These are phyloP conservation scores for Penicillium goetzii DNA, from an alignment of 495 filamentous ascomycete species.

Conservation along the genomic window DNA sequence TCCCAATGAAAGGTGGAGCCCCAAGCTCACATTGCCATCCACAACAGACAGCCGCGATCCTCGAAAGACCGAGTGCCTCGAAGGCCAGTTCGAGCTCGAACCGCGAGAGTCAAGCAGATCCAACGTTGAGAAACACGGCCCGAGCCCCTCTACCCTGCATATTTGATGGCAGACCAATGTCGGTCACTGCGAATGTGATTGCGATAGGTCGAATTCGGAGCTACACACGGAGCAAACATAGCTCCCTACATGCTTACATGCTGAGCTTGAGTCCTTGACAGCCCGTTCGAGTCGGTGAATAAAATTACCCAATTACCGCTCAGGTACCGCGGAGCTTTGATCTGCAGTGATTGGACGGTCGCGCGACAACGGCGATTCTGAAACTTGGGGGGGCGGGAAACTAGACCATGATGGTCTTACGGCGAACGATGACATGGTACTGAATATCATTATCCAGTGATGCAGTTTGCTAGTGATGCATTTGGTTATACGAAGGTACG, in stretches of 20 bases:
- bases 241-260: background rate
- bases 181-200: background rate
- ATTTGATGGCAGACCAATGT: background rate
- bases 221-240: background rate
- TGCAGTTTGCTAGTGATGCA: background rate
- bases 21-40: background rate
- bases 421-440: background rate
- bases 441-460: background rate
- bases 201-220: background rate
- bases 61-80: background rate
- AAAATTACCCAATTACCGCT: background rate
- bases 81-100: background rate
- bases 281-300: background rate
- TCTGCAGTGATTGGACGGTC: conserved; percentile 2
- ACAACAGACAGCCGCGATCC: background rate
- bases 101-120: background rate
- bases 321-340: conserved; percentile 9
- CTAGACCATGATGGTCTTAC: conserved; percentile 10
- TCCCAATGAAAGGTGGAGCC: background rate
- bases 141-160: background rate
- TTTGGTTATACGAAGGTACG: background rate
- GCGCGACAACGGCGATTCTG: conserved; percentile 8
- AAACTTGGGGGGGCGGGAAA: conserved; percentile 3
- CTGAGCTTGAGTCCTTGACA: too few relatives aligned
- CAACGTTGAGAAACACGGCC: conserved; percentile 1